phyloP scores from a whole-genome alignment of 352 stramenopile genomes.

The Globisporangium nagaii region DNA sequence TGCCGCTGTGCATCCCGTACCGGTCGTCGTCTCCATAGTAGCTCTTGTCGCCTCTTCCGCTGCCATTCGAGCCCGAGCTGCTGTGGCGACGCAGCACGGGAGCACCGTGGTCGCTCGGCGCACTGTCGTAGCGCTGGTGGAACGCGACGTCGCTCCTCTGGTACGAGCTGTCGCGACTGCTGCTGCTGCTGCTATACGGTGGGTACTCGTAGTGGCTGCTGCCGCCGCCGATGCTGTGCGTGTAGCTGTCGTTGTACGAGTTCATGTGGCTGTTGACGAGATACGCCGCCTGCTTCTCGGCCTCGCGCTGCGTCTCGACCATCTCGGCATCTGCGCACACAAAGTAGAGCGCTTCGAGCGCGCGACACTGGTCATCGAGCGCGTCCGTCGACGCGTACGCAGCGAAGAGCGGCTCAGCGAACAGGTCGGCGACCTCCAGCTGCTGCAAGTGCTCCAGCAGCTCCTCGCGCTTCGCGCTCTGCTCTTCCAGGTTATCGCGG shows the following conservation, averaged over 20 bases:
- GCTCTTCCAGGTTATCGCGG: slow-evolving; percentile 58
- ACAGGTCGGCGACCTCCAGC: slow-evolving; percentile 40
- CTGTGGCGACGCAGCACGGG: slow-evolving; percentile 40
- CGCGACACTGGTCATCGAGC: slow-evolving; percentile 33
- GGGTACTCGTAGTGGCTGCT: neutral
- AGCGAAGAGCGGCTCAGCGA: slow-evolving; percentile 28
- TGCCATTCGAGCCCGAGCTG: slow-evolving; percentile 17
- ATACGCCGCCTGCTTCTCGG: slow-evolving; percentile 41
- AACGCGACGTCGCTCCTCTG: neutral
- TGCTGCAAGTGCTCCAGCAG: slow-evolving; percentile 45
- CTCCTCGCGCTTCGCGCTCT: slow-evolving; percentile 55
- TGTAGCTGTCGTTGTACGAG: neutral
- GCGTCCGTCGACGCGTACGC: slow-evolving; percentile 25
- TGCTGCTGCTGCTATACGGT: neutral
- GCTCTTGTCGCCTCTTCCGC: neutral
- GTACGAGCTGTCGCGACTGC: neutral
- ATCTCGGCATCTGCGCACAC: slow-evolving; percentile 52
- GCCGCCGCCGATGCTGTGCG: neutral
- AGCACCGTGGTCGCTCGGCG: slow-evolving; percentile 10
- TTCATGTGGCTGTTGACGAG: slow-evolving; percentile 15
- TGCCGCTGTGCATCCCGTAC: slow-evolving; percentile 26
- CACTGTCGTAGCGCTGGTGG: slow-evolving; percentile 3
- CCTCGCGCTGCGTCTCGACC: slow-evolving; percentile 43
- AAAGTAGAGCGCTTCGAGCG: slow-evolving; percentile 45
- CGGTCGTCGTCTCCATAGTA: slow-evolving; percentile 17